Base-by-base conservation (phyloP, 352 stramenopile species). In the Globisporangium orthogonon region DNA sequence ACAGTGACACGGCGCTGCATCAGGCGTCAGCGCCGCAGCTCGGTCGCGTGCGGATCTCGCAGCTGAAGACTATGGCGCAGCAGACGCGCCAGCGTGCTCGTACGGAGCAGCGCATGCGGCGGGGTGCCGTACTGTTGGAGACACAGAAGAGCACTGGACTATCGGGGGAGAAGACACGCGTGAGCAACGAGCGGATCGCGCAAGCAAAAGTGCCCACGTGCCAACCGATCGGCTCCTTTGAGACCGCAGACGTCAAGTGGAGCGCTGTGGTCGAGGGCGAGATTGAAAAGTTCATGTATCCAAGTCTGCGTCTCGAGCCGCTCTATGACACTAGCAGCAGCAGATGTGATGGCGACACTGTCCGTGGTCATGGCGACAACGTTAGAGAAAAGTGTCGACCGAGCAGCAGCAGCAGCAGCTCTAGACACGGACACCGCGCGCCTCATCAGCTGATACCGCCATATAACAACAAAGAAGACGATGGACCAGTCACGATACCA, bases 281-380 rank as follows among this genome's bases (percentile, higher is more conserved):
- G 54, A 70, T 89, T 4, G 78, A 87, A 39, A 78, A 77, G 52
- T 87, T 89, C 67, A 87, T 89, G 78, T 89, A 87, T 53, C 78
- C 78, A 6, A 87, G 76, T 66, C 60, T 89, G 29, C 67, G 74
- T 0, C 65, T 89, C 17, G 78, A 89, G 40, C 55, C 58, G 0
- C 23, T 86, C 28, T 89, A 86, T 43, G 30, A 62, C 86, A 86
- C 46, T 31, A 62, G 4, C 30, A 56, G 37, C 45, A 63, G 17
- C 40, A 57, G 3, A 44, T 46, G 3, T 41, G 17, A 46, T 1
- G 29, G 48, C 17, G 41, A 23, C 40, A 9, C 28, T 7, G 23
- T 23, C 23, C 23, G 23, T 23, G 23, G 23, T 23, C 23, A 23
- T 23, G 23, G 23, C 23, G 23, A 23, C 23, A 23, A 23, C 23